A percentile compares a stretch with the other conserved stretches of the same genome.
Evolutionary conservation across 148 eudicot species (phyloP).

Genomic region (Arbutus unedo): DNA sequence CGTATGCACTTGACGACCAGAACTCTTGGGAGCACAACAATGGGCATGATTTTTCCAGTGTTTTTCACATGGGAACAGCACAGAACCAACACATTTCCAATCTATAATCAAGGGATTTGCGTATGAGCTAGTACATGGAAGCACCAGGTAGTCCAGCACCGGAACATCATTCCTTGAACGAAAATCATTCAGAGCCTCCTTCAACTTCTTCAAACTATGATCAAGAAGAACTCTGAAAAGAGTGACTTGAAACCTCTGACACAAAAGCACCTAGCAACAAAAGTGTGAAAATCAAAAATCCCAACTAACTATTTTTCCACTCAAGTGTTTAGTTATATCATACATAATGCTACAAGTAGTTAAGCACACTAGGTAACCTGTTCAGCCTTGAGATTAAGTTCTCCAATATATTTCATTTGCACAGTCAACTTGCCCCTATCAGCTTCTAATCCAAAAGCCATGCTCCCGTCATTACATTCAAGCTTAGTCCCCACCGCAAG

Average conservation of each 20-base stretch:
- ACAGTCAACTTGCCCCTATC: constrained; percentile 52
- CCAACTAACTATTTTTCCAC: neutral
- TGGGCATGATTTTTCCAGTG: neutral
- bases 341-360: neutral
- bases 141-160: constrained; percentile 59
- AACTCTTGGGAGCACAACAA: constrained; percentile 11
- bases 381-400: constrained; percentile 29
- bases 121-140: constrained; percentile 42
- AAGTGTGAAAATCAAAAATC: constrained; percentile 12
- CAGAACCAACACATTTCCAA: constrained; percentile 59
- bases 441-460: constrained; percentile 44
- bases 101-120: constrained; percentile 33
- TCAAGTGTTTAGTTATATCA: neutral
- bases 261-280: constrained; percentile 45
- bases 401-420: constrained; percentile 39
- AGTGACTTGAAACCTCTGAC: constrained; percentile 56
- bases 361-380: constrained; percentile 33
- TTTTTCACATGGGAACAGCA: constrained; percentile 22
- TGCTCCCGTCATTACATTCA: constrained; percentile 32
- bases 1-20: constrained; percentile 29
- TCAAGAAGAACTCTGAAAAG: constrained; percentile 54
- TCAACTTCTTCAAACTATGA: constrained; percentile 36
- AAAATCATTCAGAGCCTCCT: constrained; percentile 17
- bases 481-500: constrained; percentile 50
- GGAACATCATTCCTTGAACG: constrained; percentile 16